Conservation (phyloP, 176 grass and related monocot genomes). For the Oryza glumipatula region DNA sequence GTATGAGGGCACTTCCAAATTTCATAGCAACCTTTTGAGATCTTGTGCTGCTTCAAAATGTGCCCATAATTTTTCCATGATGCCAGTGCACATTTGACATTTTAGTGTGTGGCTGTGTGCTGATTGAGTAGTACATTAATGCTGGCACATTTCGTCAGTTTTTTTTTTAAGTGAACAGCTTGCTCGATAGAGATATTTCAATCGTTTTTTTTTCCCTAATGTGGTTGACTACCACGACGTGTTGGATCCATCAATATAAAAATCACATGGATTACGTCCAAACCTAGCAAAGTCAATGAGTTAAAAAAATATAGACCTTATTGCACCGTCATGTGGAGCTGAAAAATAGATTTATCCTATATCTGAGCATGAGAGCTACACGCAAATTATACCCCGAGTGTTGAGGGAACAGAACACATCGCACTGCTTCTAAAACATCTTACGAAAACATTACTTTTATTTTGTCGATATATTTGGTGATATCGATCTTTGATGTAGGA, state of each 20-base stretch:
- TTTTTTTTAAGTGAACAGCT: neutral
- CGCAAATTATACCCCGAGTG: neutral
- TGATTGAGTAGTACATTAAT: neutral
- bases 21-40: too few relatives aligned
- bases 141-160: neutral
- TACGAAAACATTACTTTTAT: neutral
- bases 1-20: too few relatives aligned
- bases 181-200: neutral
- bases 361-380: neutral
- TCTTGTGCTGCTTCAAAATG: too few relatives aligned
- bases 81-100: too few relatives aligned
- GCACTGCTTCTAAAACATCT: too few relatives aligned
- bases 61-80: too few relatives aligned
- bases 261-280: neutral
- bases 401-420: neutral
- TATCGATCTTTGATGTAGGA: too few relatives aligned
- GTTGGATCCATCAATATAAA: neutral
- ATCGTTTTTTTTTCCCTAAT: too few relatives aligned
- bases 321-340: neutral
- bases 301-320: neutral
- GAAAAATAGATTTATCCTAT: neutral
- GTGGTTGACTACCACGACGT: neutral
- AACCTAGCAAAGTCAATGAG: slow-evolving; percentile 18
- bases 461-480: too few relatives aligned
- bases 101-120: too few relatives aligned